Percentiles rank a stretch among this genome's conserved stretches.
phyloP scores from a whole-genome alignment of 768 basidiomycete genomes.

The Lyophyllum decastes region DNA sequence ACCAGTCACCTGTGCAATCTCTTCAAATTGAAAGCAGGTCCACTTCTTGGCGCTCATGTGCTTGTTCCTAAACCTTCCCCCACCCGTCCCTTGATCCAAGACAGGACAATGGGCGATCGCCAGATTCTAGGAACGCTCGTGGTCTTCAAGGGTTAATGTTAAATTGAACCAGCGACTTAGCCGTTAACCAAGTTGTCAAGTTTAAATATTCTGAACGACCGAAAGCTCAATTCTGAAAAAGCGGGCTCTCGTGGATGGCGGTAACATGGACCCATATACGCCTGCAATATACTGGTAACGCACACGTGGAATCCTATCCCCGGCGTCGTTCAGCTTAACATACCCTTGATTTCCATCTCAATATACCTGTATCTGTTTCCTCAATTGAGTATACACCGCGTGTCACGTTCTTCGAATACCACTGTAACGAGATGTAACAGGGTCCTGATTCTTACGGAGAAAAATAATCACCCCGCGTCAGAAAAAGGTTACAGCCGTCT shows the following conservation, averaged over 20 bases:
- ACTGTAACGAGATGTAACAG: background rate
- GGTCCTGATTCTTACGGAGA: background rate
- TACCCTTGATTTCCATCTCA: background rate
- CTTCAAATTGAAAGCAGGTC: background rate
- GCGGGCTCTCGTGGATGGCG: too few relatives aligned
- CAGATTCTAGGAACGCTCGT: background rate
- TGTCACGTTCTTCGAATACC: background rate
- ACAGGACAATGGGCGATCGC: background rate
- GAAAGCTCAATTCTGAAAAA: too few relatives aligned
- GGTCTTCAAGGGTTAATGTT: background rate
- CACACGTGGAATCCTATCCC: background rate
- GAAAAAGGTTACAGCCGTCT: background rate
- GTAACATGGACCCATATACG: background rate
- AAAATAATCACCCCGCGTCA: background rate
- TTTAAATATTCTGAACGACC: too few relatives aligned
- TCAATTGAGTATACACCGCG: background rate
- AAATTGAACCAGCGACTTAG: too few relatives aligned
- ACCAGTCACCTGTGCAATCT: background rate
- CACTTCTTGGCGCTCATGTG: background rate
- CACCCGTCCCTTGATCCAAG: background rate
- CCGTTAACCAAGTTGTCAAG: too few relatives aligned
- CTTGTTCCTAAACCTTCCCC: background rate
- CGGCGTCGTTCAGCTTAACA: background rate
- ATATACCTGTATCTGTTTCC: background rate
- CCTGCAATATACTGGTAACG: background rate